These are phyloP conservation scores for Boechera divaricarpa DNA, from an alignment of 345 rosid genomes.

Conservation along the genomic window DNA sequence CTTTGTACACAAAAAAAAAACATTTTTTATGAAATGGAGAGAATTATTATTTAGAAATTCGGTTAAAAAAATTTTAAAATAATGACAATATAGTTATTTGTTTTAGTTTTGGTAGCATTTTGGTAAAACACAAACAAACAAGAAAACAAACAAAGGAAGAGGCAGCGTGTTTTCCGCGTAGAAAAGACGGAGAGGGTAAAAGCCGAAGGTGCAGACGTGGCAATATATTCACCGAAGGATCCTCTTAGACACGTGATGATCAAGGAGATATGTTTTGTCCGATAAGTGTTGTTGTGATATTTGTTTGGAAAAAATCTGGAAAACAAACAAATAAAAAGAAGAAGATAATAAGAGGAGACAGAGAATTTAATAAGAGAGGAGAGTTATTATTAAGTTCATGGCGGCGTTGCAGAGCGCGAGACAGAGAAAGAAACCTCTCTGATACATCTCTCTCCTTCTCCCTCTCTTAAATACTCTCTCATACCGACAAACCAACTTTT, in stretches of 20 bases:
- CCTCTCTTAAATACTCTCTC: slow-evolving; percentile 25
- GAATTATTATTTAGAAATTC: no score
- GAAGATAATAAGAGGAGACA: slow-evolving; percentile 19
- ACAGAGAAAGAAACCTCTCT: slow-evolving; percentile 45
- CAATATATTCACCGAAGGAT: slow-evolving; percentile 20
- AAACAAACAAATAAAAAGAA: slow-evolving; percentile 19
- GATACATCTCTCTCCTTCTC: background rate
- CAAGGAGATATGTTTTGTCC: slow-evolving; percentile 4
- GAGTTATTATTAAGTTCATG: slow-evolving; percentile 47
- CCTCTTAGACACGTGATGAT: background rate
- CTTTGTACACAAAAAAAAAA: no score
- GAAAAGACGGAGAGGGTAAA: slow-evolving; percentile 34
- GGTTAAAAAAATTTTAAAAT: no score
- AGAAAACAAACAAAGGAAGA: slow-evolving; percentile 7
- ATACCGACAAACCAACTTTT: slow-evolving; percentile 43
- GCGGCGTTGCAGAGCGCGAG: slow-evolving; percentile 76
- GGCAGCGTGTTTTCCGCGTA: slow-evolving; percentile 41
- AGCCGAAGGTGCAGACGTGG: slow-evolving; percentile 25
- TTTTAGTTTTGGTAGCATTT: background rate
- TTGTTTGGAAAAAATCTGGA: background rate
- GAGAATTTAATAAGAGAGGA: slow-evolving; percentile 18
- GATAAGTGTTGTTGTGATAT: background rate
- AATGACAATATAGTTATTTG: no score
- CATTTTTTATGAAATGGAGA: no score
- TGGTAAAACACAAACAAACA: background rate